Evolutionary conservation across 2,329 filamentous ascomycete species (phyloP).

Genomic region (Alternaria alternata): DNA sequence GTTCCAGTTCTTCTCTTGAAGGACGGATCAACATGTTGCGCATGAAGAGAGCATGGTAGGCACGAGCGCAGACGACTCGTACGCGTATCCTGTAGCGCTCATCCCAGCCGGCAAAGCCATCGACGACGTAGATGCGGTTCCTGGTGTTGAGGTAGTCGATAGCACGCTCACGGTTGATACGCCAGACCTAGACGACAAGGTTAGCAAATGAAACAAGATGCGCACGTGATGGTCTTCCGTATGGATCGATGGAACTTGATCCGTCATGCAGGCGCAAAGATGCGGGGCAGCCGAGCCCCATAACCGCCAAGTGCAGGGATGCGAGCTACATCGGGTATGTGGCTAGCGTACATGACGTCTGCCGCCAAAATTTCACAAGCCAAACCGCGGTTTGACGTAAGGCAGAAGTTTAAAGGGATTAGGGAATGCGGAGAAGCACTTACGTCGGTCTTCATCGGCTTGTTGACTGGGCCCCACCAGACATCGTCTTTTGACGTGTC

Average conservation of each 20-base stretch:
- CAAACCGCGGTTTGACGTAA: conserved; percentile 23
- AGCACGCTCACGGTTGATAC: conserved; percentile 98
- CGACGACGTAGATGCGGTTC: conserved; percentile 97
- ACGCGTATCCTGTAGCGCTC: conserved; percentile 97
- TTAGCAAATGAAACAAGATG: conserved; percentile 18
- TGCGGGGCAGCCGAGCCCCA: conserved; percentile 48
- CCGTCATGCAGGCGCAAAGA: conserved; percentile 33
- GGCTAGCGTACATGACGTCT: conserved; percentile 48
- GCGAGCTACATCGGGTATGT: conserved; percentile 42
- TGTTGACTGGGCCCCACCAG: conserved; percentile 99
- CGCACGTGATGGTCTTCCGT: conserved; percentile 36
- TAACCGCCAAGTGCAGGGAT: conserved; percentile 40
- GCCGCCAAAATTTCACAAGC: conserved; percentile 38
- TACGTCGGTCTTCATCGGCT: conserved; percentile 97
- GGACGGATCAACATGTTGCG: conserved; percentile 99
- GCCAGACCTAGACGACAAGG: conserved; percentile 78
- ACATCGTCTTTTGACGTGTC: conserved; percentile 86
- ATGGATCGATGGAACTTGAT: conserved; percentile 10
- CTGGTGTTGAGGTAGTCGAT: conserved; percentile 99
- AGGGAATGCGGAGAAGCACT: conserved; percentile 51
- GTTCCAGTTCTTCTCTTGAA: conserved; percentile 86
- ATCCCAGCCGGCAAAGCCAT: conserved; percentile 98
- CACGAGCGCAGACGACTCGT: conserved; percentile 96
- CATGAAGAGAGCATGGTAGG: conserved; percentile 99
- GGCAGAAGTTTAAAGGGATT: conserved; percentile 13